Percentiles rank a stretch among this genome's conserved stretches.
These are phyloP conservation scores for Saccharomycopsis selenospora DNA, from an alignment of 805 yeast species.

Conservation along the genomic window DNA sequence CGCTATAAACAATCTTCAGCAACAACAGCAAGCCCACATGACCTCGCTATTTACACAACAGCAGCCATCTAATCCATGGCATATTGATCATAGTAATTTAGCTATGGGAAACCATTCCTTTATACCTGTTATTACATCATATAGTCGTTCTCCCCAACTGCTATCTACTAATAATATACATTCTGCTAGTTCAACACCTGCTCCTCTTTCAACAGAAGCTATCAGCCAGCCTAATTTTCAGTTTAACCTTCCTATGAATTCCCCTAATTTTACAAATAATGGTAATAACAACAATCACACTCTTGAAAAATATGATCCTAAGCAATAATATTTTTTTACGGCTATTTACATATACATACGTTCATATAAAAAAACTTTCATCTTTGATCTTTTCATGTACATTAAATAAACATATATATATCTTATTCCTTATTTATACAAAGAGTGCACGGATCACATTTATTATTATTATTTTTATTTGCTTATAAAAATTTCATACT, in stretches of 20 bases:
- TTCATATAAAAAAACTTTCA: too few relatives aligned
- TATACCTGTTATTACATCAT: neutral
- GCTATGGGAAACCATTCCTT: neutral
- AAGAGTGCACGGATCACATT: too few relatives aligned
- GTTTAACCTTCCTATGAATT: neutral
- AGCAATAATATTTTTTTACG: too few relatives aligned
- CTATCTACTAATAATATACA: neutral
- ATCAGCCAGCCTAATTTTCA: neutral
- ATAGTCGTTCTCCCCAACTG: neutral
- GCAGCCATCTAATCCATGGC: conserved; percentile 3
- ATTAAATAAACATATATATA: too few relatives aligned
- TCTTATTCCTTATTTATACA: too few relatives aligned
- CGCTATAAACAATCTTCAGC: neutral
- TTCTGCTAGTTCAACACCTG: neutral
- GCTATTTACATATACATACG: too few relatives aligned
- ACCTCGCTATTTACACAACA: neutral
- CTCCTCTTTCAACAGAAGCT: neutral
- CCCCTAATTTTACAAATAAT: too few relatives aligned
- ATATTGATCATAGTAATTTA: neutral
- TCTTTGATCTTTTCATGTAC: too few relatives aligned
- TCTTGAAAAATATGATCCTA: too few relatives aligned
- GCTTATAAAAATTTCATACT: conserved; percentile 32
- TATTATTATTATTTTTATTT: neutral
- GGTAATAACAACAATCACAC: too few relatives aligned
- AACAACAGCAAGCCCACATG: neutral